Base-by-base conservation (phyloP, 2,329 filamentous ascomycete genomes). In the Sarocladiaceae sp. region DNA sequence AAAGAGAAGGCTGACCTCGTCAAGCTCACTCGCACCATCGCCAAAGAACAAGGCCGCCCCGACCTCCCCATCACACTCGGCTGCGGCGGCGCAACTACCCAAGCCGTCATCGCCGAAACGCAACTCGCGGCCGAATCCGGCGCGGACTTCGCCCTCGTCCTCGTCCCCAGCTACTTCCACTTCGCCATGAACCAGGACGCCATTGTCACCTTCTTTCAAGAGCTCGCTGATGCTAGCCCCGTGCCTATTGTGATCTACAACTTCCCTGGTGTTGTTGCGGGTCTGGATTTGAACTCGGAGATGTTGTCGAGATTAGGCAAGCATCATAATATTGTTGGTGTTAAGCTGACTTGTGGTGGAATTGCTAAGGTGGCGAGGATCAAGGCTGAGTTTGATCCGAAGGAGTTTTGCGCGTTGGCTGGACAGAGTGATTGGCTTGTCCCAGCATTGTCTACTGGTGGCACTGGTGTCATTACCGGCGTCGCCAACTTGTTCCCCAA, bases 391-490 rank as follows among this genome's bases (percentile, higher is more conserved):
- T 69, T 87, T 54, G 65, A 75, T 0, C 66, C 76, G 0, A 72
- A 78, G 2, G 65, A 75, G 11, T 91, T 91, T 61, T 79, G 39
- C 2, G 79, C 84, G 0, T 87, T 83, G 59, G 86, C 85, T 2
- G 88, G 88, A 0, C 86, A 90, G 71, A 83, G 81, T 5, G 87
- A 91, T 61, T 91, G 88, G 69, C 67, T 90, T 22, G 70, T 86
- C 33, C 82, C 80, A 3, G 81, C 79, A 0, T 62, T 87, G 51
- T 72, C 75, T 2, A 76, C 78, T 8, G 82, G 83, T 11, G 78
- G 77, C 18, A 76, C 76, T 2, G 83, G 84, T 10, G 80, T 77
- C 54, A 81, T 87, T 55, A 81, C 82, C 1, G 83, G 82, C 8
- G 78, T 86, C 53, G 83, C 75, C 26, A 86, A 87, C 60, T 64